phyloP scores from a whole-genome alignment of 345 rosid species.

The Populus euphratica region DNA sequence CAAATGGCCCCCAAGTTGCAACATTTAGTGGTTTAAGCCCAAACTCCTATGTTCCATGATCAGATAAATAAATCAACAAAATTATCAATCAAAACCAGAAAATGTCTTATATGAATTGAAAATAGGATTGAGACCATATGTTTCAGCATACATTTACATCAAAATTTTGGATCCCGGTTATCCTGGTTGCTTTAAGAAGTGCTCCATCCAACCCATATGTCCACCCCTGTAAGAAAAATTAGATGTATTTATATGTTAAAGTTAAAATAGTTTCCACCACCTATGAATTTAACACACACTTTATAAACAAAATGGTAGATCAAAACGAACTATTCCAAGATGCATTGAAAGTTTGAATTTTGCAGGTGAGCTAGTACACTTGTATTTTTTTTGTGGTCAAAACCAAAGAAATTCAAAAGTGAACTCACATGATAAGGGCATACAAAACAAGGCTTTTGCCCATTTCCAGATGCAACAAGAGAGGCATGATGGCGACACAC shows the following conservation, averaged over 20 bases:
- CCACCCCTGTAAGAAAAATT: conserved; percentile 60
- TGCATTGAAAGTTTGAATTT: too few relatives aligned
- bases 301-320: not conserved
- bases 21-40: conserved; percentile 69
- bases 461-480: conserved; percentile 70
- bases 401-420: not conserved
- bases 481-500: conserved; percentile 94
- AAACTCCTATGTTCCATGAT: conserved; percentile 54
- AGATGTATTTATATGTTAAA: too few relatives aligned
- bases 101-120: not conserved
- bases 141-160: conserved; percentile 45
- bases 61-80: conserved; percentile 20
- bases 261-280: too few relatives aligned
- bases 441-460: conserved; percentile 69
- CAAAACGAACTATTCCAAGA: not conserved
- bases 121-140: conserved; percentile 6
- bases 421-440: conserved; percentile 88
- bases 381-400: not conserved
- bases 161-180: conserved; percentile 58
- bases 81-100: conserved; percentile 7
- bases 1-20: conserved; percentile 85
- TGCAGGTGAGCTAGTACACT: too few relatives aligned
- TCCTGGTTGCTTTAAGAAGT: conserved; percentile 78
- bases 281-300: not conserved
- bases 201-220: conserved; percentile 73